Conservation (phyloP, 164 flowering plant genomes). For the Piper longum region DNA sequence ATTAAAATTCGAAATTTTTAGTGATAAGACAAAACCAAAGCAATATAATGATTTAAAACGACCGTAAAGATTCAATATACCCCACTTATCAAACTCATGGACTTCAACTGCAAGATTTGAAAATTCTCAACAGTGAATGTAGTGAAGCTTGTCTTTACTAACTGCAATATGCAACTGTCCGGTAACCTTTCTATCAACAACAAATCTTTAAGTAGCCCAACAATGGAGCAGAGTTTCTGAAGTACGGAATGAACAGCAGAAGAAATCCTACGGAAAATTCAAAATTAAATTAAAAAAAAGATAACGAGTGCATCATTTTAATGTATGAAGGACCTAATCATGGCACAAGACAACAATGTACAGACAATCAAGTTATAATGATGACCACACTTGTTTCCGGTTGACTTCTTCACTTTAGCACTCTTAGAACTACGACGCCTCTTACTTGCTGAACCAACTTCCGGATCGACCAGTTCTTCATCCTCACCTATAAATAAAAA, state of each 20-base stretch:
- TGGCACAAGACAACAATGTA: constrained; percentile 7
- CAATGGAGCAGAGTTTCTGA: constrained; percentile 84
- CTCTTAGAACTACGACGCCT: constrained; percentile 40
- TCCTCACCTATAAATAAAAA: constrained; percentile 41
- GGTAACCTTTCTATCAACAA: constrained; percentile 67
- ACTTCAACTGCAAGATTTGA: constrained; percentile 86
- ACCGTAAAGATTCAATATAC: constrained; percentile 28
- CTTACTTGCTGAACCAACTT: constrained; percentile 59
- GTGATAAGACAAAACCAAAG: neutral
- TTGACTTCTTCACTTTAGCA: constrained; percentile 52
- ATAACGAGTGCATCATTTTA: constrained; percentile 12
- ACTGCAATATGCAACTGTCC: constrained; percentile 85
- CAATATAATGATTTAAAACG: neutral
- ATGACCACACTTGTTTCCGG: constrained; percentile 51
- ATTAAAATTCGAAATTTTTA: constrained; percentile 2
- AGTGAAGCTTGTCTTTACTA: constrained; percentile 66
- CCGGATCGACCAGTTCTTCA: constrained; percentile 61
- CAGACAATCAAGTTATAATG: constrained; percentile 15
- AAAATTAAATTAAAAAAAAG: neutral
- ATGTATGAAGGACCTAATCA: constrained; percentile 3
- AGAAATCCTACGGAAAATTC: constrained; percentile 43
- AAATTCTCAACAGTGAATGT: constrained; percentile 84
- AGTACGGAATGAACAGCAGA: constrained; percentile 47
- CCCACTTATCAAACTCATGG: constrained; percentile 66
- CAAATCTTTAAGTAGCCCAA: constrained; percentile 67